phyloP scores from a whole-genome alignment of 2,329 filamentous ascomycete genomes.

The Xylaria sp. region DNA sequence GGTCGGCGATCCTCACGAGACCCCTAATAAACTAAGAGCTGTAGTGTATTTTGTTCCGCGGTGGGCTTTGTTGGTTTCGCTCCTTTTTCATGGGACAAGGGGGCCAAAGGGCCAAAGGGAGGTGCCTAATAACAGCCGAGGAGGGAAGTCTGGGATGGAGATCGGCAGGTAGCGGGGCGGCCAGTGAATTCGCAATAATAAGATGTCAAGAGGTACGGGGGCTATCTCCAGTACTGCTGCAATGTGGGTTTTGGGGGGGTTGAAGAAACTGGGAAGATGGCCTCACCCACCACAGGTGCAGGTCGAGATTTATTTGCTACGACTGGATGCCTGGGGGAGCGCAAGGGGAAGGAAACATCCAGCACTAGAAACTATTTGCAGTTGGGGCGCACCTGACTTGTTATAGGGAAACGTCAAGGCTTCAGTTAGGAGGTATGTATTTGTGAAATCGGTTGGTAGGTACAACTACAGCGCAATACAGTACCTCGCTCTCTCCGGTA shows the following conservation, averaged over 20 bases:
- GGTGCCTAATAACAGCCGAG: background rate
- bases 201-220: slow-evolving; percentile 2
- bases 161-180: slow-evolving; percentile 15
- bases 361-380: background rate
- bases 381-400: background rate
- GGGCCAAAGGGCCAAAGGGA: background rate
- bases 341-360: background rate
- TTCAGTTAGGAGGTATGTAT: no score
- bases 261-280: background rate
- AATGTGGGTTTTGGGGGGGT: background rate
- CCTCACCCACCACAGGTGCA: background rate
- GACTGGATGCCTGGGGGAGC: background rate
- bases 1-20: slow-evolving; percentile 7
- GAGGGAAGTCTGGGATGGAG: slow-evolving; percentile 17
- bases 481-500: no score
- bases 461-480: no score
- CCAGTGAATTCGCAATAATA: slow-evolving; percentile 9
- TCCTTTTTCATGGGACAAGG: slow-evolving; percentile 17
- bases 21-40: slow-evolving; percentile 18
- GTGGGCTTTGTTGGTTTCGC: slow-evolving; percentile 9
- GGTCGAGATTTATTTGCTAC: slow-evolving; percentile 1
- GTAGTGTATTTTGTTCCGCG: slow-evolving; percentile 14
- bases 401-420: background rate
- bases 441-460: background rate
- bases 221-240: no score